phyloP scores from a whole-genome alignment of 1,139 yeast species.

The Pichia sp. region DNA sequence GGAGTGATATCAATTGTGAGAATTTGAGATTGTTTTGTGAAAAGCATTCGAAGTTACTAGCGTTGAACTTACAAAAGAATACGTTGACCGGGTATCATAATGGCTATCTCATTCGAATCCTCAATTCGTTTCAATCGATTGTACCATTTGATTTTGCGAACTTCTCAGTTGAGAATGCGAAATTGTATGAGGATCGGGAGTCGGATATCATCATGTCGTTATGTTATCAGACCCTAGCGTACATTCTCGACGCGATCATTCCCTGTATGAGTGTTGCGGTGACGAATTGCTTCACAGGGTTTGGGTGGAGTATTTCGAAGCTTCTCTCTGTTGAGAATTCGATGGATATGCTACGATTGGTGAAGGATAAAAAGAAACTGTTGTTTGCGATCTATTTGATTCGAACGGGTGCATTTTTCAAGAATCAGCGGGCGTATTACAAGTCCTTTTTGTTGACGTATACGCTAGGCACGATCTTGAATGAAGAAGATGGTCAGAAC shows the following conservation, averaged over 20 bases:
- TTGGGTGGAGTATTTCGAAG: too few relatives aligned
- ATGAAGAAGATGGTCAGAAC: too few relatives aligned
- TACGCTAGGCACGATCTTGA: too few relatives aligned
- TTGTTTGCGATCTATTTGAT: not conserved
- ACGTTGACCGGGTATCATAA: slow-evolving; percentile 10
- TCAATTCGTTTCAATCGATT: slow-evolving; percentile 15
- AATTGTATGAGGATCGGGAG: too few relatives aligned
- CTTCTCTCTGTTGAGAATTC: too few relatives aligned
- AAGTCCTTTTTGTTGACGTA: not conserved
- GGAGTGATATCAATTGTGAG: slow-evolving; percentile 4
- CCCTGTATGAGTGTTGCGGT: too few relatives aligned
- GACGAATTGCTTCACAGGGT: too few relatives aligned
- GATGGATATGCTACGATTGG: not conserved
- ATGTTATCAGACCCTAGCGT: too few relatives aligned
- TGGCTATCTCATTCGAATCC: slow-evolving; percentile 11
- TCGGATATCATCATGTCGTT: slow-evolving; percentile 5
- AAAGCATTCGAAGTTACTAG: not conserved
- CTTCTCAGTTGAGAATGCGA: too few relatives aligned
- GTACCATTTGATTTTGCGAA: slow-evolving; percentile 14
- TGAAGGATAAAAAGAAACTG: not conserved
- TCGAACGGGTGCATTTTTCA: not conserved
- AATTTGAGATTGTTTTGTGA: slow-evolving; percentile 7
- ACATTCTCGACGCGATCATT: too few relatives aligned
- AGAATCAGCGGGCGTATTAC: not conserved
- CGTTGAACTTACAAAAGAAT: not conserved